Evolutionary conservation across 2,329 filamentous ascomycete genomes (phyloP), one percentile per base, ranked within the genome.

Genomic region (Macrophomina phaseolina): DNA sequence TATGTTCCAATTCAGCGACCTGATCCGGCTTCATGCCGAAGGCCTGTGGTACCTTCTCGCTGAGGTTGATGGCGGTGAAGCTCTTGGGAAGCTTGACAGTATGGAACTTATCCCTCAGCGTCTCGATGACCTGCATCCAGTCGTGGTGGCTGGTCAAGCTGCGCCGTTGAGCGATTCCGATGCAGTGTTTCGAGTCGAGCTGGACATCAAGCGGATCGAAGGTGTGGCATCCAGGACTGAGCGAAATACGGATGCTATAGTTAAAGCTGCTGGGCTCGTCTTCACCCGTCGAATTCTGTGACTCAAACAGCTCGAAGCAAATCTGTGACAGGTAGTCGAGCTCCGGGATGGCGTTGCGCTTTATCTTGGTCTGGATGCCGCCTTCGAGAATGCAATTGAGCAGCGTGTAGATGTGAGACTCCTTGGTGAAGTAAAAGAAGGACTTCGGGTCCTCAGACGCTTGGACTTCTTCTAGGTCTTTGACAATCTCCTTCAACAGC

Each of bases 371-470:
- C 75, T 96, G 91, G 70, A 99, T 92, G 36, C 95, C 96, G 68
- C 96, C 95, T 78, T 99, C 95, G 32, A 99, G 87, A 72, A 99
- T 98, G 78, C 94, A 98, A 79, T 99, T 99, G 67, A 99, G 87
- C 5, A 99, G 86, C 5, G 95, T 99, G 81, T 99, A 99, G 70
- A 99, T 97, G 78, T 99, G 95, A 0, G 93, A 97, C 80, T 99
- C 95, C 79, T 99, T 99, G 70, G 95, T 99, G 79, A 99, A 99
- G 82, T 99, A 99, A 80, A 98, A 92, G 83, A 98, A 98, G 1
- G 91, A 94, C 77, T 97, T 97, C 52, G 94, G 93, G 71, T 96
- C 92, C 64, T 94, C 90, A 0, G 92, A 96, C 3, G 95, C 94
- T 80, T 99, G 95, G 79, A 98, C 93, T 79, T 98, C 94, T 81